A percentile compares a stretch with the other conserved stretches of the same genome.
These are phyloP conservation scores for Penicillium flavigenum DNA, from an alignment of 495 filamentous ascomycete genomes.

Conservation along the genomic window DNA sequence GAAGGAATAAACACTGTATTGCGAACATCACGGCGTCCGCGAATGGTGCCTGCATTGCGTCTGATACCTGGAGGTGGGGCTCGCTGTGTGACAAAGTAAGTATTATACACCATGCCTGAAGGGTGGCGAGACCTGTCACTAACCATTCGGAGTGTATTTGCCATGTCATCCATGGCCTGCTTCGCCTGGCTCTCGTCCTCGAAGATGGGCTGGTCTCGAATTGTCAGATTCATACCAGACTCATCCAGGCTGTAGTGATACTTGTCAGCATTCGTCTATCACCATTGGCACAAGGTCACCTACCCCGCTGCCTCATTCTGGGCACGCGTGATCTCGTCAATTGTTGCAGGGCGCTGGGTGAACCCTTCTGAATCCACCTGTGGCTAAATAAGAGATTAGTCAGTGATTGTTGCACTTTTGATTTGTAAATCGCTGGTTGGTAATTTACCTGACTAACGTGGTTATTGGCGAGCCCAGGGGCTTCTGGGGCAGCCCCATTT, in stretches of 20 bases:
- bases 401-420: background rate
- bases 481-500: conserved; percentile 34
- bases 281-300: conserved; percentile 20
- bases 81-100: conserved; percentile 40
- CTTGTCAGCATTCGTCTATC: conserved; percentile 20
- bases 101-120: conserved; percentile 3
- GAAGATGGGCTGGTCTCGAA: conserved; percentile 86
- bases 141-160: conserved; percentile 76
- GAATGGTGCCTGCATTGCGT: conserved; percentile 71
- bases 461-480: conserved; percentile 23
- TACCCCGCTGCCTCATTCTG: conserved; percentile 71
- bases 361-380: conserved; percentile 62
- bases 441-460: conserved; percentile 30
- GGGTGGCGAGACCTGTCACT: conserved; percentile 20
- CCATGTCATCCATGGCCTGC: conserved; percentile 84
- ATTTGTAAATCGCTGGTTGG: background rate
- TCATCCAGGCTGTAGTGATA: conserved; percentile 56
- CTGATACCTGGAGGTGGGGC: conserved; percentile 57
- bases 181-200: conserved; percentile 90
- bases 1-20: conserved; percentile 79
- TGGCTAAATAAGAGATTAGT: conserved; percentile 28
- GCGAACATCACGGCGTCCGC: conserved; percentile 87
- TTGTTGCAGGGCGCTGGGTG: conserved; percentile 62
- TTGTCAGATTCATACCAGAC: conserved; percentile 82
- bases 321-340: conserved; percentile 82